Evolutionary conservation across 2,329 filamentous ascomycete genomes (phyloP), one percentile per base, ranked within the genome.

Genomic region (Ceratocystis smalleyi): DNA sequence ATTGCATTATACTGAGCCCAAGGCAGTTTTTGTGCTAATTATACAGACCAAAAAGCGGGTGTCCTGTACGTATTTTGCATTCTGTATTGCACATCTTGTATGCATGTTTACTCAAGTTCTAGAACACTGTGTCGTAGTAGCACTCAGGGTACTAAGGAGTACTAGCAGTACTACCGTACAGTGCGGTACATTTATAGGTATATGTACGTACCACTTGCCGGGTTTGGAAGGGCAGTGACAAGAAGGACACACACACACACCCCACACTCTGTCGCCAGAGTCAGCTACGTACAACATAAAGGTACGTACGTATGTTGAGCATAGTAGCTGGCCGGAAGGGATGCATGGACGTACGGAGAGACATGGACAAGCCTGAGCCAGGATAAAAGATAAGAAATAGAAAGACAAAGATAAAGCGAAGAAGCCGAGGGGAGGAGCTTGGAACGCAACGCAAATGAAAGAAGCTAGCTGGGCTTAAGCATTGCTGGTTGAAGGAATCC

Each of bases 291-390:
- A 40, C 35, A 40, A 40, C 35, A 40, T 40, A 40, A 40, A 40
- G 35, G 35, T 40, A 40, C 35, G 24, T 51, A 51, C 7, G 15
- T 55, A 30, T 27, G 30, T 15, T 55, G n/a, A 55, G 51, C 10
- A 55, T 55, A 32, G 17, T 10, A 5, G 51, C 10, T 12, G 51
- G 22, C 22, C 30, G 51, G 51, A 55, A 40, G 51, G 27, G 22
- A 55, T 30, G 51, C 17, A 30, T 55, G 51, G 51, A 55, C 24
- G 51, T 55, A 55, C 22, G 51, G 51, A 55, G 51, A 55, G 51
- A 55, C 51, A 55, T 19, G 17, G 19, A n/a, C 27, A 30, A 15
- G 57, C 30, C 57, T 19, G 17, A 40, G n/a, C 57, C 32, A 59
- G 12, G 1, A 40, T 15, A 40, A 40, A 40, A 40, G 1, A 40